phyloP scores from a whole-genome alignment of 306 rosid genomes.

The Urtica urens region DNA sequence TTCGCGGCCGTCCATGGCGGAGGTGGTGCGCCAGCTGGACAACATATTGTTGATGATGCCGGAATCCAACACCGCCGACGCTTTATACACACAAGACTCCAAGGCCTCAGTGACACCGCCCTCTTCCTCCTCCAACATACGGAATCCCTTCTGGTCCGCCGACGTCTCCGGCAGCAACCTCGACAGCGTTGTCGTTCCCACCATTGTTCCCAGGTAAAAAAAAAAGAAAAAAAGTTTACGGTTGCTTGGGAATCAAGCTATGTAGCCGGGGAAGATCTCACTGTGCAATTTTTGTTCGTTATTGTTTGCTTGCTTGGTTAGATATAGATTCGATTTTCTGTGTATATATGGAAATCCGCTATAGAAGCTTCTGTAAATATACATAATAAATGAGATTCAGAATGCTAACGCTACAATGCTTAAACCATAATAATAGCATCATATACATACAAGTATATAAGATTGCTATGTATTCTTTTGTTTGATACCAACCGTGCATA shows the following conservation, averaged over 20 bases:
- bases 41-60: constrained; percentile 58
- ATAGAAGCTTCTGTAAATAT: no score
- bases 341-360: no score
- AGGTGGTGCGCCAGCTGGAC: constrained; percentile 78
- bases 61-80: constrained; percentile 35
- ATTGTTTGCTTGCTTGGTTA: neutral
- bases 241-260: neutral
- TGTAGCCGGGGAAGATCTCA: no score
- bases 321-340: neutral
- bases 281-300: neutral
- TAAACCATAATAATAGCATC: no score
- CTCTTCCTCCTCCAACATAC: constrained; percentile 34
- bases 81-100: constrained; percentile 15
- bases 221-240: neutral
- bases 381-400: no score
- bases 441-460: no score
- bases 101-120: constrained; percentile 17
- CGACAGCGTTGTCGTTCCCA: constrained; percentile 64
- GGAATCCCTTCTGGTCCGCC: constrained; percentile 39
- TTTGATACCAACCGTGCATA: no score
- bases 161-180: constrained; percentile 80
- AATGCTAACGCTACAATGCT: no score
- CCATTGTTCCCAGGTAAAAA: constrained; percentile 75
- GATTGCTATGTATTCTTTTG: no score
- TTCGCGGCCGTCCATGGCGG: constrained; percentile 67